Conservation (phyloP, 495 filamentous ascomycete genomes). For the Podospora bellae-mahoneyi region DNA sequence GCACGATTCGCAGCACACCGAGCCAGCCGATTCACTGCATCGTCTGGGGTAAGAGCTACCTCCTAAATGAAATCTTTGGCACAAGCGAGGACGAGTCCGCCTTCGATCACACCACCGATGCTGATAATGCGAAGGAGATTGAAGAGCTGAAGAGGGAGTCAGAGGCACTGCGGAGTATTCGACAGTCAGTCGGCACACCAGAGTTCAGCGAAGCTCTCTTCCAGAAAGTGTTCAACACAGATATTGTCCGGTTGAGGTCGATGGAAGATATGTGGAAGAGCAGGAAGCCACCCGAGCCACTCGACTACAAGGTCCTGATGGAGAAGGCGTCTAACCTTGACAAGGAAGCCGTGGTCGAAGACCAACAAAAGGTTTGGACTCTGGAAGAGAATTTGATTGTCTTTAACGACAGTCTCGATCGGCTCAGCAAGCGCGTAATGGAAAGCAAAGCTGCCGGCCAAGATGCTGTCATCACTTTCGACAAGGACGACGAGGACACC, state of each 20-base stretch:
- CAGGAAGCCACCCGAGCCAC: slow-evolving; percentile 65
- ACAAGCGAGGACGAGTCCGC: slow-evolving; percentile 78
- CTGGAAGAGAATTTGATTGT: slow-evolving; percentile 78
- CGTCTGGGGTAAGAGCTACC: slow-evolving; percentile 97
- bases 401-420: slow-evolving; percentile 77
- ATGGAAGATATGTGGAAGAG: slow-evolving; percentile 98
- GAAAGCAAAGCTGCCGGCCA: slow-evolving; percentile 48
- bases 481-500: slow-evolving; percentile 96
- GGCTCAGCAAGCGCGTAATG: slow-evolving; percentile 68
- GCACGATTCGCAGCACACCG: slow-evolving; percentile 92
- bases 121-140: slow-evolving; percentile 86
- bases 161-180: slow-evolving; percentile 75
- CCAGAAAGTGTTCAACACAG: slow-evolving; percentile 84
- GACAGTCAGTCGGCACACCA: slow-evolving; percentile 73
- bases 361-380: slow-evolving; percentile 77
- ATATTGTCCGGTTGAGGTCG: slow-evolving; percentile 76
- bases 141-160: slow-evolving; percentile 80
- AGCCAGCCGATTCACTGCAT: slow-evolving; percentile 98
- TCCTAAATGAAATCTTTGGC: slow-evolving; percentile 91
- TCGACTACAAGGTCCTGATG: slow-evolving; percentile 58
- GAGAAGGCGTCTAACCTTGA: slow-evolving; percentile 38
- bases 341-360: slow-evolving; percentile 53
- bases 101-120: slow-evolving; percentile 72
- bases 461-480: slow-evolving; percentile 72
- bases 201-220: slow-evolving; percentile 82